phyloP scores from a whole-genome alignment of 371 early-diverging fungal species.

The Cokeromyces recurvatus region DNA sequence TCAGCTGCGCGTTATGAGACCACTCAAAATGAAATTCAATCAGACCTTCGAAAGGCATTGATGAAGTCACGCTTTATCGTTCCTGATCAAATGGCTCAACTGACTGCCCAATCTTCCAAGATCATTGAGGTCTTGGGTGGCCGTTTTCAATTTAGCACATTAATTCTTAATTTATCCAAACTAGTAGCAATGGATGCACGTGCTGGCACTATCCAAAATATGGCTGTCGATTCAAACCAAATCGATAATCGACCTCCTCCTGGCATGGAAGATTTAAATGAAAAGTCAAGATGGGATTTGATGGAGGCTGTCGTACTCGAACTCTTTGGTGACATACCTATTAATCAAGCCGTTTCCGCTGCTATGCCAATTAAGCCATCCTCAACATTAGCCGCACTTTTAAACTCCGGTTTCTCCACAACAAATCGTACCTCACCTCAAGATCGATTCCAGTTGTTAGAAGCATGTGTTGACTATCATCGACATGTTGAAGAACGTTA shows the following conservation, averaged over 20 bases:
- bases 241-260: neutral
- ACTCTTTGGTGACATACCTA: slow-evolving; percentile 44
- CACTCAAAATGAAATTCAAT: slow-evolving; percentile 13
- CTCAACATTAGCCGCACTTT: slow-evolving; percentile 16
- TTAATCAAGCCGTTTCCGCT: slow-evolving; percentile 42
- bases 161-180: slow-evolving; percentile 29
- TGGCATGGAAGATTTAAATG: slow-evolving; percentile 14
- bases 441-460: slow-evolving; percentile 21
- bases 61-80: slow-evolving; percentile 28
- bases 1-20: slow-evolving; percentile 35
- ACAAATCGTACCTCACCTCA: neutral
- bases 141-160: slow-evolving; percentile 23
- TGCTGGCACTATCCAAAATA: slow-evolving; percentile 15
- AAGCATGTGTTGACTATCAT: slow-evolving; percentile 39
- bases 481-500: slow-evolving; percentile 26
- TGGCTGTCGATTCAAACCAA: slow-evolving; percentile 9
- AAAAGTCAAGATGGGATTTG: slow-evolving; percentile 15
- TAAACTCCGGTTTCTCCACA: slow-evolving; percentile 2
- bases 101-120: slow-evolving; percentile 18
- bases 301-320: slow-evolving; percentile 38
- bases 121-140: slow-evolving; percentile 33
- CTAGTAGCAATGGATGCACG: slow-evolving; percentile 27
- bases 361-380: slow-evolving; percentile 29
- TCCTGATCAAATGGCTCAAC: slow-evolving; percentile 22
- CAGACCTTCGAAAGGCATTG: slow-evolving; percentile 23